phyloP scores from a whole-genome alignment of 2,329 filamentous ascomycete genomes.

The Cryphonectria parasitica region DNA sequence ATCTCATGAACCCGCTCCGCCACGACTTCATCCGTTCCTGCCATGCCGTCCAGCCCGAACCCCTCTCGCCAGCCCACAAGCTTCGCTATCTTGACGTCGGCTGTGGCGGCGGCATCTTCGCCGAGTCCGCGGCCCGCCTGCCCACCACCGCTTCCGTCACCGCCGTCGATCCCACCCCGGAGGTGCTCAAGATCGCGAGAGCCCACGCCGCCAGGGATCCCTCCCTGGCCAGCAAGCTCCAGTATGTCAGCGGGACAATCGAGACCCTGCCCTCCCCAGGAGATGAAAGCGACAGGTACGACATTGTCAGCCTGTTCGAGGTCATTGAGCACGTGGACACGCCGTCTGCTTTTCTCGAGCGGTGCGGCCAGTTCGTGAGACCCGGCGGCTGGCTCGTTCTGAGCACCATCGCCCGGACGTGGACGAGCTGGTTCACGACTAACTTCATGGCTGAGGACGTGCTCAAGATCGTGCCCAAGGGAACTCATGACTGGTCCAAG shows the following conservation, averaged over 20 bases:
- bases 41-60: constrained; percentile 56
- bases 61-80: constrained; percentile 41
- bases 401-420: constrained; percentile 89
- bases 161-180: constrained; percentile 77
- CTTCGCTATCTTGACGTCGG: constrained; percentile 87
- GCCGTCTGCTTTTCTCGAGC: constrained; percentile 73
- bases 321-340: constrained; percentile 90
- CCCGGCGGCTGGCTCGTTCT: constrained; percentile 93
- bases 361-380: constrained; percentile 74
- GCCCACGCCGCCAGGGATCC: constrained; percentile 78
- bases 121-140: constrained; percentile 79
- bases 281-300: constrained; percentile 57
- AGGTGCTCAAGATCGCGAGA: constrained; percentile 75
- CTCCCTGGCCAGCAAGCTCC: constrained; percentile 63
- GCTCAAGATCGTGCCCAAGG: constrained; percentile 82
- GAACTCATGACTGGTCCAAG: constrained; percentile 95
- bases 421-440: constrained; percentile 88
- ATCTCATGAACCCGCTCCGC: constrained; percentile 97
- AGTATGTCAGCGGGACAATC: constrained; percentile 76
- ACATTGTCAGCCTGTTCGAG: constrained; percentile 88
- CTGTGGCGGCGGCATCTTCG: constrained; percentile 95
- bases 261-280: constrained; percentile 63
- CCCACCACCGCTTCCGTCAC: constrained; percentile 66
- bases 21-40: constrained; percentile 88
- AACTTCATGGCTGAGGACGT: constrained; percentile 91